Evolutionary conservation across 352 stramenopile species (phyloP), one percentile per base, ranked within the genome.

Genomic region (Lagenidium sp.): DNA sequence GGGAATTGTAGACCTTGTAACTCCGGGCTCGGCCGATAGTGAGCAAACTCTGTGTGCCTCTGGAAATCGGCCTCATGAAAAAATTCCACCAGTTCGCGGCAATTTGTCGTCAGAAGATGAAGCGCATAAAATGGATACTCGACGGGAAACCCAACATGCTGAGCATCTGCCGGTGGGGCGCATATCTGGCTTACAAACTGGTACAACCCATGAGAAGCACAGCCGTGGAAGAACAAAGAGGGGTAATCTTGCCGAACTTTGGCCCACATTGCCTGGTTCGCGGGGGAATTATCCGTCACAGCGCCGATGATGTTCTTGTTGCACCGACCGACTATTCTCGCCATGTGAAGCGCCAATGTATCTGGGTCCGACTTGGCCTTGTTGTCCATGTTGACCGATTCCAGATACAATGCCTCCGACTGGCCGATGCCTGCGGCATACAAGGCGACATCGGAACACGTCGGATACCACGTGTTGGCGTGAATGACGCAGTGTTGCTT

Each of bases 121-220:
- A 69, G 29, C 2, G 35, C 18, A 6, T 23, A 22, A 20, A 68
- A 55, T 11, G 50, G 36, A 22, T 25, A 57, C n/a, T 32, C 35
- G 7, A 34, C 26, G 10, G 36, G 28, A 15, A 15, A 10, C 18
- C 15, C 21, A 34, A 15, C 26, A 35, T 18, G 4, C n/a, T 7
- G 20, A 2, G 4, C 34, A 22, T 34, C 34, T 21, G 16, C 36
- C 29, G 7, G 21, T n/a, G 2, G 24, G 13, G 30, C 36, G n/a
- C 65, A 69, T 13, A 69, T 47, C 18, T 56, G 34, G 12, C 56
- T 21, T 6, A 66, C 30, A 31, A 66, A 56, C 4, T 58, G 31
- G 29, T 49, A 41, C 1, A 66, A 29, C 4, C 47, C 52, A 19
- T 66, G 57, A 4, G 57, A 53, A 2, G 38, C 53, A 41, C 57